Base-by-base conservation (phyloP, 768 basidiomycete genomes). In the Hydnomerulius pinastri region DNA sequence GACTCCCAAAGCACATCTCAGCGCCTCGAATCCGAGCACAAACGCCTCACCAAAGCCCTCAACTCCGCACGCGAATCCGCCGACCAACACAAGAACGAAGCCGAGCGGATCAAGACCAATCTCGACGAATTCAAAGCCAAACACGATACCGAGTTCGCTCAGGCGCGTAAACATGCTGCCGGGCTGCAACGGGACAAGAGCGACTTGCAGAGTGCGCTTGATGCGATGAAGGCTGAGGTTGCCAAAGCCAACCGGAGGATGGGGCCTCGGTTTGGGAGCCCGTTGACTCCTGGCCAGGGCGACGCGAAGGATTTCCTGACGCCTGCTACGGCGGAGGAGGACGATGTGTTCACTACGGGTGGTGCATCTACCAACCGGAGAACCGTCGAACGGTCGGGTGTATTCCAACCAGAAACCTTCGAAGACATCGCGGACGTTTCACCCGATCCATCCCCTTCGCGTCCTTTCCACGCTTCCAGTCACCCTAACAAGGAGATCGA, bases 121-220 rank as follows among this genome's bases (percentile, higher is more conserved):
- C 69, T 87, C 18, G 84, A 86, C 39, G 90, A 92, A 44, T 74
- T 92, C 65, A 92, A 90, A 64, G 79, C 82, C 46, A 95, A 93
- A 67, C 94, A 98, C 63, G 96, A 98, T 71, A 92, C 93, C 12
- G 93, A 97, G 55, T 81, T 98, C 50, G 97, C 96, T 3, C 87
- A 90, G 53, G 90, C 92, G 59, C 81, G 94, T 40, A 91, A 91
- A 69, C 82, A 87, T 47, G 85, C 89, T 2, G 95, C 95, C 1
- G 86, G 89, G 21, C 77, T 98, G 21, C 85, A 87, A 59, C 81
- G 96, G 54, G 97, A 99, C 67, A 96, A 95, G 74, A 86, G 84
- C 23, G 96, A 99, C 59, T 75, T 99, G 33, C 90, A 95, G 64
- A 81, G 85, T 53, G 74, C 82, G 4, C 73, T 98, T 21, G 93